Percentiles rank a stretch among this genome's conserved stretches.
These are phyloP conservation scores for Coix lacrymajobi DNA, from an alignment of 176 grass and related monocot genomes.

Conservation along the genomic window DNA sequence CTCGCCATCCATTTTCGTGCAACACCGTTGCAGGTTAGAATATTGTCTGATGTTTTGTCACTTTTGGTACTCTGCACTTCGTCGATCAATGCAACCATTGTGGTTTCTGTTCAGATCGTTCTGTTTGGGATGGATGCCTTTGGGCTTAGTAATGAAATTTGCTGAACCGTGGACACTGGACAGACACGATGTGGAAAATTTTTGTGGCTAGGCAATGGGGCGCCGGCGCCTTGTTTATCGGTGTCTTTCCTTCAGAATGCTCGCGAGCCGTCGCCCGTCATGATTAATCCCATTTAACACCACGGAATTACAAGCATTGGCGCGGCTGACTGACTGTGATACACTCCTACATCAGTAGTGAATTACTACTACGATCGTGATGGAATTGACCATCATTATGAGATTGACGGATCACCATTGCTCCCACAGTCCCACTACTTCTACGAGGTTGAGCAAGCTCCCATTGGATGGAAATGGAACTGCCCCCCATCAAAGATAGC, in stretches of 20 bases:
- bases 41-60: not conserved
- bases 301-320: not conserved
- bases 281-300: too few relatives aligned
- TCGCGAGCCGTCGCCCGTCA: too few relatives aligned
- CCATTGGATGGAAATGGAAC: not conserved
- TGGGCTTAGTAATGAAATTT: too few relatives aligned
- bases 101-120: not conserved
- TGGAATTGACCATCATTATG: not conserved
- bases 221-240: not conserved
- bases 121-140: not conserved
- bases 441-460: not conserved
- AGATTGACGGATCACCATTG: not conserved
- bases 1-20: not conserved
- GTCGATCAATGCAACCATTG: not conserved
- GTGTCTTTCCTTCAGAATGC: too few relatives aligned
- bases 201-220: not conserved
- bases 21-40: not conserved
- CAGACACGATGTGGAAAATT: not conserved
- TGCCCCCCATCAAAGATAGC: conserved; percentile 9
- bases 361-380: not conserved
- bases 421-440: too few relatives aligned
- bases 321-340: not conserved
- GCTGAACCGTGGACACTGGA: not conserved
- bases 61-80: not conserved
- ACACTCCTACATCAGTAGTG: not conserved